phyloP scores from a whole-genome alignment of 371 early-diverging fungal genomes.

The Choanephora cucurbitarum region DNA sequence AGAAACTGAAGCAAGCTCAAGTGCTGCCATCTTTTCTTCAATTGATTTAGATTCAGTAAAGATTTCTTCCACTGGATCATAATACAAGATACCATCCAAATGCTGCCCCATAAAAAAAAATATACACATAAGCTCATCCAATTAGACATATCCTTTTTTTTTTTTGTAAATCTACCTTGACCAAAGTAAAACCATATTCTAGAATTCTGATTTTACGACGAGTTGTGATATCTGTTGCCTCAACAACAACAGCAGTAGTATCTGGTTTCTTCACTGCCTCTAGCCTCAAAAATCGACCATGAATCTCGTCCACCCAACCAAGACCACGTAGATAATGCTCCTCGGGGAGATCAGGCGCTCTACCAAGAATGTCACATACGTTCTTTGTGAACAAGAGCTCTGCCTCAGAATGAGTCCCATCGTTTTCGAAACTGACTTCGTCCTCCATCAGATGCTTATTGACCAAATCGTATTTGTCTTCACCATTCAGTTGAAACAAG shows the following conservation, averaged over 20 bases:
- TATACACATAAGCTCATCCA: too few relatives aligned
- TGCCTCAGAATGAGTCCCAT: not conserved
- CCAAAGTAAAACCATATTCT: conserved; percentile 49
- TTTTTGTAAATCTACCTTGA: conserved; percentile 47
- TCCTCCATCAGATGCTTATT: conserved; percentile 38
- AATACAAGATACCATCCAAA: conserved; percentile 32
- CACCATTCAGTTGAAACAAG: conserved; percentile 28
- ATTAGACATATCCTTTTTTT: too few relatives aligned
- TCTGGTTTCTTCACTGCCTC: not conserved
- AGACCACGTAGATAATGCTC: conserved; percentile 43
- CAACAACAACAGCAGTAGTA: too few relatives aligned
- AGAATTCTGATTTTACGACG: conserved; percentile 38
- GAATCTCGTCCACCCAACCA: conserved; percentile 52
- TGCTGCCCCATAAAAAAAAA: conserved; percentile 21
- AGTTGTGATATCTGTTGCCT: conserved; percentile 1
- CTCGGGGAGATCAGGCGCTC: conserved; percentile 43
- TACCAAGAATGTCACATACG: conserved; percentile 21
- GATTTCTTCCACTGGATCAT: conserved; percentile 43
- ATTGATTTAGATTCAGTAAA: conserved; percentile 22
- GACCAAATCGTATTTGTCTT: conserved; percentile 35
- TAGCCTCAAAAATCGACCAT: conserved; percentile 32
- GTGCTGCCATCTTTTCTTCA: conserved; percentile 11
- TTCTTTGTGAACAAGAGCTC: conserved; percentile 22
- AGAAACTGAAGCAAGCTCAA: not conserved
- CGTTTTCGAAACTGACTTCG: conserved; percentile 6